Evolutionary conservation across 2,329 filamentous ascomycete species (phyloP).

Genomic region (Diatrype stigma): DNA sequence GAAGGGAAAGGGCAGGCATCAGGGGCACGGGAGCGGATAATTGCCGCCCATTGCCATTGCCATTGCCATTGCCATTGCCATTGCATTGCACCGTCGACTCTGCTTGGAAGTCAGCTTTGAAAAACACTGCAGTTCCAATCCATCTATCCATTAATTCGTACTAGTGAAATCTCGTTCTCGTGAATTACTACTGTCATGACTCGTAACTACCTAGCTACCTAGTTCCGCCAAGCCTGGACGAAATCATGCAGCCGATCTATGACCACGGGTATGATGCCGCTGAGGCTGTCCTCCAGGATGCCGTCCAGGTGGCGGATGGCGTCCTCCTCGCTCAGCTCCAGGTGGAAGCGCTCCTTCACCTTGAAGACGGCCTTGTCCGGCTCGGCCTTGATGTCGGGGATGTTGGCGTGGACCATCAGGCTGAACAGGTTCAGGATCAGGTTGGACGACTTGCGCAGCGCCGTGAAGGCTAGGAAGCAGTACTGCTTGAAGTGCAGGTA

Average conservation of each 20-base stretch:
- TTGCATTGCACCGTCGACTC: no score
- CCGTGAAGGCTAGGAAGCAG: conserved; percentile 91
- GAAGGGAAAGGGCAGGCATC: no score
- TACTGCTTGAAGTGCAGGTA: conserved; percentile 92
- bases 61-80: no score
- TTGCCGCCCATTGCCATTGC: no score
- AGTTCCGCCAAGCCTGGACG: conserved; percentile 86
- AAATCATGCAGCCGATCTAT: conserved; percentile 94
- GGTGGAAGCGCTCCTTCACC: conserved; percentile 88
- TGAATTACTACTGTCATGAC: no score
- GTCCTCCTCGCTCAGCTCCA: conserved; percentile 89
- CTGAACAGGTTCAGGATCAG: conserved; percentile 93
- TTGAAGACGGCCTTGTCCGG: conserved; percentile 92
- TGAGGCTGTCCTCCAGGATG: conserved; percentile 85
- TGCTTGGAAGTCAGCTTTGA: no score
- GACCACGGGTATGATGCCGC: conserved; percentile 84
- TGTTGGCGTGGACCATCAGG: conserved; percentile 95
- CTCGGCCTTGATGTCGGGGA: conserved; percentile 89
- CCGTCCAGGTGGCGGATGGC: conserved; percentile 83
- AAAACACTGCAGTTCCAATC: no score
- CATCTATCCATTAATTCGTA: no score
- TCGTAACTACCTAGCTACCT: no score
- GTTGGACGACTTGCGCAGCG: conserved; percentile 82
- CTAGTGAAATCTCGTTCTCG: no score
- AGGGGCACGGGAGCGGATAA: no score